Evolutionary conservation across 129 eudicot genomes (phyloP).

Genomic region (Artemisia argyi): DNA sequence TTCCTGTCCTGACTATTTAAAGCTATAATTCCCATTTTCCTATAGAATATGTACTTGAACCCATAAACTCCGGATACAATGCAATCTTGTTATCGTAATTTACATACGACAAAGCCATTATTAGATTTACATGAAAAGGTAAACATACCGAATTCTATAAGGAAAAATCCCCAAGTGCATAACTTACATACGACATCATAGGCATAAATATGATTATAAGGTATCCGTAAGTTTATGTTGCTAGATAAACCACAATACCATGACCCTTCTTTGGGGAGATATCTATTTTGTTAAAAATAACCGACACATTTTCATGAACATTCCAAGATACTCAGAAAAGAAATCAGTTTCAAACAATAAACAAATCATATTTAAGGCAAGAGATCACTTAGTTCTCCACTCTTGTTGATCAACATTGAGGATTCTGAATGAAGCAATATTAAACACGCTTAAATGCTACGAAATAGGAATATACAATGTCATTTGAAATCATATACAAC

Average conservation of each 20-base stretch:
- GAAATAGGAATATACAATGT: background rate
- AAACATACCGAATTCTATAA: background rate
- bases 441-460: conserved; percentile 13
- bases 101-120: background rate
- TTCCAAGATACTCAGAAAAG: background rate
- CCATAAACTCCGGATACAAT: too few relatives aligned
- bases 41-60: too few relatives aligned
- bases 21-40: too few relatives aligned
- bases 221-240: background rate
- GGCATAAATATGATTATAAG: background rate
- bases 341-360: conserved; percentile 13
- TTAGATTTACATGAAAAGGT: conserved; percentile 7
- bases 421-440: conserved; percentile 11
- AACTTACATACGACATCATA: conserved; percentile 5
- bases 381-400: conserved; percentile 1
- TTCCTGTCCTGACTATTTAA: background rate
- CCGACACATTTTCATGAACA: conserved; percentile 11
- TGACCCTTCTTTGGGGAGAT: background rate
- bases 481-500: conserved; percentile 6
- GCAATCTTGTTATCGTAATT: too few relatives aligned
- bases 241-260: background rate
- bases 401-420: conserved; percentile 1
- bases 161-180: background rate
- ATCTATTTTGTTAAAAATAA: conserved; percentile 2
- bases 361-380: conserved; percentile 1